A percentile compares a stretch with the other conserved stretches of the same genome.
phyloP scores from a whole-genome alignment of 495 filamentous ascomycete genomes.

The Lasiosphaeriaceae sp. region DNA sequence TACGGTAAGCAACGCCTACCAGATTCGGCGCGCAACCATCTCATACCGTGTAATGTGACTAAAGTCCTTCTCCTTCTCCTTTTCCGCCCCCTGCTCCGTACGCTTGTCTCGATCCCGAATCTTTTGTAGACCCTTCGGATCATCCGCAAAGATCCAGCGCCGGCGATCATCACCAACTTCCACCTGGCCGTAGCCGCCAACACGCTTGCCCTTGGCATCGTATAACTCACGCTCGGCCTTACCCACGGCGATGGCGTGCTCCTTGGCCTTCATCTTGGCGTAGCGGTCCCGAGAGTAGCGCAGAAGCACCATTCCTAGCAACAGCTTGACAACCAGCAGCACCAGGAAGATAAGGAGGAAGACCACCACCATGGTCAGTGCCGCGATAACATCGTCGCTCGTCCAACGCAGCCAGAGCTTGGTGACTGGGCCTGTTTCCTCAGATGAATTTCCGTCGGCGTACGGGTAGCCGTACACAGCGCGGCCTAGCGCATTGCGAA shows the following conservation, averaged over 20 bases:
- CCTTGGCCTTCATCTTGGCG: slow-evolving; percentile 69
- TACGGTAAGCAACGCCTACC: slow-evolving; percentile 8
- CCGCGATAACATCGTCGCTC: slow-evolving; percentile 64
- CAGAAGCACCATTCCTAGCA: slow-evolving; percentile 79
- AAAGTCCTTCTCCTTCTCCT: slow-evolving; percentile 48
- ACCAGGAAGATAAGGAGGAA: slow-evolving; percentile 75
- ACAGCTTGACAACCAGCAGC: slow-evolving; percentile 72
- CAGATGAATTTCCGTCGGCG: slow-evolving; percentile 11
- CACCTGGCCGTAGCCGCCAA: slow-evolving; percentile 78
- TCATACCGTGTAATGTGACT: slow-evolving; percentile 76
- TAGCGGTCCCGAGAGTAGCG: slow-evolving; percentile 73
- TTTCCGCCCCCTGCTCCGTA: slow-evolving; percentile 52
- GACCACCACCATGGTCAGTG: slow-evolving; percentile 70
- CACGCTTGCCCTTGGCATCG: slow-evolving; percentile 65
- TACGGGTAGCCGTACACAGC: slow-evolving; percentile 56
- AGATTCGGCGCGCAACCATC: slow-evolving; percentile 64
- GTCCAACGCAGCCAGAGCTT: slow-evolving; percentile 37
- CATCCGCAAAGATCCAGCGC: slow-evolving; percentile 82
- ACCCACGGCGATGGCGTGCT: slow-evolving; percentile 45
- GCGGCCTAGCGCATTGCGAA: slow-evolving; percentile 66
- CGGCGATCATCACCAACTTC: slow-evolving; percentile 87
- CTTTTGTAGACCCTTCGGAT: slow-evolving; percentile 63
- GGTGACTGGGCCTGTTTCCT: neutral
- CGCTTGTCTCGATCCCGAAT: slow-evolving; percentile 65
- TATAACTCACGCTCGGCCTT: slow-evolving; percentile 51